Evolutionary conservation across 352 stramenopile species (phyloP).

Genomic region (Phytophthora brassicae): DNA sequence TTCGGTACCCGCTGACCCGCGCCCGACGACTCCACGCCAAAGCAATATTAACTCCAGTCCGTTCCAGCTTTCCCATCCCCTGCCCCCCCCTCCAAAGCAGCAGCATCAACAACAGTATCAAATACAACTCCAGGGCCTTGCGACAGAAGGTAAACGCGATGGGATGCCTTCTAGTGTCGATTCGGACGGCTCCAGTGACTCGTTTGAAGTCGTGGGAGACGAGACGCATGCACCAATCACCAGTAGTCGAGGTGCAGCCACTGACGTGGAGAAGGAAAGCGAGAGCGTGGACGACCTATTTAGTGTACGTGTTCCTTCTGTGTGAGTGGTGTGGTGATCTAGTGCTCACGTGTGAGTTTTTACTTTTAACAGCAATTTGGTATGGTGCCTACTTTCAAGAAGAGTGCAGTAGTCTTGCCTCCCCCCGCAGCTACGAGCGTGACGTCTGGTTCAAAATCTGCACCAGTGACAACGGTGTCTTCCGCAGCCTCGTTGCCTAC

Average conservation of each 20-base stretch:
- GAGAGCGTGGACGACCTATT: constrained; percentile 71
- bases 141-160: constrained; percentile 17
- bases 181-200: constrained; percentile 74
- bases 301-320: constrained; percentile 54
- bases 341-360: constrained; percentile 4
- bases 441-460: constrained; percentile 12
- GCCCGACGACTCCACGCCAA: constrained; percentile 16
- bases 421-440: constrained; percentile 24
- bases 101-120: constrained; percentile 9
- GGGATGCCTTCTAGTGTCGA: constrained; percentile 37
- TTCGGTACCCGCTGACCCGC: constrained; percentile 11
- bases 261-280: constrained; percentile 35
- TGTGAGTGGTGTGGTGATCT: neutral
- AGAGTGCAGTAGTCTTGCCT: constrained; percentile 41
- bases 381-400: constrained; percentile 81
- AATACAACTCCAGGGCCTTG: constrained; percentile 35
- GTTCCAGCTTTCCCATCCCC: constrained; percentile 33
- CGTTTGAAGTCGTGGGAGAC: constrained; percentile 60
- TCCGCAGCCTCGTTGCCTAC: constrained; percentile 29
- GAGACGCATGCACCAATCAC: constrained; percentile 32
- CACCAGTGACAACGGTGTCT: constrained; percentile 1
- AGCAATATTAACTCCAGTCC: constrained; percentile 4
- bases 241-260: constrained; percentile 12
- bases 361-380: constrained; percentile 77
- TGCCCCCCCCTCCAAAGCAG: constrained; percentile 13